Percentiles rank a stretch among this genome's conserved stretches.
Evolutionary conservation across 2,329 filamentous ascomycete genomes (phyloP).

Genomic region (Alternaria consortialis): DNA sequence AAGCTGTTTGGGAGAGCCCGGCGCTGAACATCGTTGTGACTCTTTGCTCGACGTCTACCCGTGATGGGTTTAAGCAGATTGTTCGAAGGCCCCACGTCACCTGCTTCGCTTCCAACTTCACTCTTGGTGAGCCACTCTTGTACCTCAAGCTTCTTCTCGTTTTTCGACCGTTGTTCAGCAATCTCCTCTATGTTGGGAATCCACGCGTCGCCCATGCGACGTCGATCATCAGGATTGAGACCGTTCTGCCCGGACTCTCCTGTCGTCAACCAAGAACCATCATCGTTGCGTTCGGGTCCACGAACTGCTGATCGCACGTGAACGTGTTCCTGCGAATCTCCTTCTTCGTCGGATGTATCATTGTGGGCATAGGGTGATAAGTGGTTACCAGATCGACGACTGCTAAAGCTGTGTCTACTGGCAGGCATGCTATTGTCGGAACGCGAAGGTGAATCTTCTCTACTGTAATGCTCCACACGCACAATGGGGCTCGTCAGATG

Average conservation of each 20-base stretch:
- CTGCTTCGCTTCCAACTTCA: constrained; percentile 58
- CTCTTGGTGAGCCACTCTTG: constrained; percentile 61
- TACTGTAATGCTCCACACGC: constrained; percentile 49
- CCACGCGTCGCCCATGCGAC: constrained; percentile 51
- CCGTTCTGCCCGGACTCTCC: constrained; percentile 54
- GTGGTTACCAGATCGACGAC: constrained; percentile 47
- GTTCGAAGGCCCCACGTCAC: constrained; percentile 46
- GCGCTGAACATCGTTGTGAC: constrained; percentile 51
- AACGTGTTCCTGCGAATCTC: constrained; percentile 33
- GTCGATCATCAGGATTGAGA: constrained; percentile 58
- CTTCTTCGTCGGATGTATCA: constrained; percentile 45
- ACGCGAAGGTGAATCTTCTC: constrained; percentile 46
- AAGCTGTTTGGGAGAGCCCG: constrained; percentile 33
- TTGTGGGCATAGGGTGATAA: constrained; percentile 50
- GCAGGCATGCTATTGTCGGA: constrained; percentile 45
- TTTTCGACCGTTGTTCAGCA: constrained; percentile 55
- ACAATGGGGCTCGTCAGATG: constrained; percentile 52
- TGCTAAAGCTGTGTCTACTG: constrained; percentile 49
- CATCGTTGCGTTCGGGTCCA: constrained; percentile 49
- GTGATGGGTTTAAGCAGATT: constrained; percentile 40
- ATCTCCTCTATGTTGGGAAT: constrained; percentile 62
- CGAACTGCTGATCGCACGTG: constrained; percentile 42
- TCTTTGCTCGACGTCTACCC: constrained; percentile 59
- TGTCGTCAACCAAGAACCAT: constrained; percentile 59
- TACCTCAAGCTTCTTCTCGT: constrained; percentile 64